These are phyloP conservation scores for Moesziomyces antarcticus DNA, from an alignment of 1,284 basidiomycete genomes.

Conservation along the genomic window DNA sequence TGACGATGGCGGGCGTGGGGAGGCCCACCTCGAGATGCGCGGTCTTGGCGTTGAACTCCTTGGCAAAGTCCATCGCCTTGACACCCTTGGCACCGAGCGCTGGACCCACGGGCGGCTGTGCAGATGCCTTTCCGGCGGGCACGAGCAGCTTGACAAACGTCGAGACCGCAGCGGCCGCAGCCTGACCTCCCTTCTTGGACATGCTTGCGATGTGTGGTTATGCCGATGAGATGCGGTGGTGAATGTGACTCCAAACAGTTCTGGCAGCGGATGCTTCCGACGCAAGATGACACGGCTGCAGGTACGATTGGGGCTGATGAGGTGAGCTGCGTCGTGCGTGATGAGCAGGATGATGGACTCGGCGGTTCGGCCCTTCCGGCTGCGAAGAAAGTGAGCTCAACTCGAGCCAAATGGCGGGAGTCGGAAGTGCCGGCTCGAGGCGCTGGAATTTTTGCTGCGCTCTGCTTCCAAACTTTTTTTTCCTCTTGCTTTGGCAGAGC, in stretches of 20 bases:
- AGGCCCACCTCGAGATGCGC: constrained; percentile 86
- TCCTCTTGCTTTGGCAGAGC: too few relatives aligned
- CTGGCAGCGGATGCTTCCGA: too few relatives aligned
- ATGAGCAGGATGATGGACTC: neutral
- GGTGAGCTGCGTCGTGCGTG: too few relatives aligned
- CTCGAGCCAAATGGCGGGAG: constrained; percentile 18
- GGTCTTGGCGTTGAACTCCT: constrained; percentile 76
- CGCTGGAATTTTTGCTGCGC: constrained; percentile 13
- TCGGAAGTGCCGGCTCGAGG: constrained; percentile 14
- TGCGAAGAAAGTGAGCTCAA: constrained; percentile 24
- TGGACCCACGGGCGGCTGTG: constrained; percentile 95
- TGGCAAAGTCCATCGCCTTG: constrained; percentile 99
- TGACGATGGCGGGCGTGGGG: constrained; percentile 89
- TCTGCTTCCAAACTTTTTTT: constrained; percentile 20
- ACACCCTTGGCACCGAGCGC: constrained; percentile 97
- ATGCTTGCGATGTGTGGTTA: constrained; percentile 18
- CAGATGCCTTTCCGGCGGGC: constrained; percentile 92
- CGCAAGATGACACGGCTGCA: too few relatives aligned
- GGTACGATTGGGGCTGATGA: too few relatives aligned
- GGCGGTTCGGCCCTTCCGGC: too few relatives aligned
- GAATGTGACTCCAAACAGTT: too few relatives aligned
- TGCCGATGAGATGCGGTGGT: too few relatives aligned
- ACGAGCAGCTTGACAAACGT: constrained; percentile 77
- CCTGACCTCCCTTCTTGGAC: constrained; percentile 64
- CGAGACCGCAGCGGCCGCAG: constrained; percentile 46